Conservation (phyloP, 1,139 yeast species). For the Waltiozyma solani region DNA sequence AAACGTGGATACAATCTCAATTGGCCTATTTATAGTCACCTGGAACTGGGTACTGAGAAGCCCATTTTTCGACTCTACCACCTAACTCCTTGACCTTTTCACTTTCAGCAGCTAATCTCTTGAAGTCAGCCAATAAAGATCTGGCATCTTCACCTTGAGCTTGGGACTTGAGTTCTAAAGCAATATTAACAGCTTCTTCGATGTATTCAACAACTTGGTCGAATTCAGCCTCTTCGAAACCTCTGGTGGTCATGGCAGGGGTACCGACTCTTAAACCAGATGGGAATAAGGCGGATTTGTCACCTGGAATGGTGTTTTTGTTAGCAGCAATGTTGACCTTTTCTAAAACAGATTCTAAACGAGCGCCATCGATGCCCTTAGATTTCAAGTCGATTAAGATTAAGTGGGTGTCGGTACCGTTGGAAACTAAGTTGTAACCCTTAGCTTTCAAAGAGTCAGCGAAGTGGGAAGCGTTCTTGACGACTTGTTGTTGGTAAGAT, state of each 20-base stretch:
- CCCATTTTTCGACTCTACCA: slow-evolving; percentile 58
- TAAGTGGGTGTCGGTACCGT: slow-evolving; percentile 93
- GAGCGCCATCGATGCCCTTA: slow-evolving; percentile 88
- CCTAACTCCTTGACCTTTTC: slow-evolving; percentile 49
- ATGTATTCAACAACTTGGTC: slow-evolving; percentile 69
- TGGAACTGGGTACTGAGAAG: slow-evolving; percentile 63
- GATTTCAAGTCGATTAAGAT: slow-evolving; percentile 78
- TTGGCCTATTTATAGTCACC: slow-evolving; percentile 49
- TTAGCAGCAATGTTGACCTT: slow-evolving; percentile 88
- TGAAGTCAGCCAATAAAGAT: slow-evolving; percentile 56
- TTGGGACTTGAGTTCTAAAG: slow-evolving; percentile 46
- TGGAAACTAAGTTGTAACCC: slow-evolving; percentile 77
- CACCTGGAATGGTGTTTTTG: slow-evolving; percentile 95
- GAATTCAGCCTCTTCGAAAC: slow-evolving; percentile 73
- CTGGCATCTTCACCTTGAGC: slow-evolving; percentile 54
- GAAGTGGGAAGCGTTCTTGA: slow-evolving; percentile 69
- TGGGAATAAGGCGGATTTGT: slow-evolving; percentile 89
- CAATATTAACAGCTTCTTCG: slow-evolving; percentile 64
- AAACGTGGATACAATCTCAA: too few species aligned
- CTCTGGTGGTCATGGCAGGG: slow-evolving; percentile 98
- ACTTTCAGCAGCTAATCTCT: slow-evolving; percentile 49
- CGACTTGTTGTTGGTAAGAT: slow-evolving; percentile 75
- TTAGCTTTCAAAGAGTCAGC: slow-evolving; percentile 56
- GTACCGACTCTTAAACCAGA: slow-evolving; percentile 95
- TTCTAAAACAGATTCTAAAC: slow-evolving; percentile 88